phyloP scores from a whole-genome alignment of 2,329 filamentous ascomycete genomes.

The Xylaria sp. region DNA sequence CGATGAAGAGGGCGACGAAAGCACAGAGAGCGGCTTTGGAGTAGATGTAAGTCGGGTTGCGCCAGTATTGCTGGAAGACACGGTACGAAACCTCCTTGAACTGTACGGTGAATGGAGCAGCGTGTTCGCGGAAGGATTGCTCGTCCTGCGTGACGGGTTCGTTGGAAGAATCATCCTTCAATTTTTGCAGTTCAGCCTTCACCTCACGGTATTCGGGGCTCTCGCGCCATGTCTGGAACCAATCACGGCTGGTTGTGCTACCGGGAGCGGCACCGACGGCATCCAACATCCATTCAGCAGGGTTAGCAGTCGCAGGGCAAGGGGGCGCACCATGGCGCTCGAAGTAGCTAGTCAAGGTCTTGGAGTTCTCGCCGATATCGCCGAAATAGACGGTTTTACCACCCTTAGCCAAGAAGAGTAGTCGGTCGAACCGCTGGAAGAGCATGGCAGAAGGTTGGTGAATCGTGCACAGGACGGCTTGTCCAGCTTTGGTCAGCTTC shows the following conservation, averaged over 20 bases:
- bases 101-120: slow-evolving; percentile 77
- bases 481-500: slow-evolving; percentile 88
- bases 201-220: slow-evolving; percentile 59
- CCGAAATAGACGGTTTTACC: slow-evolving; percentile 86
- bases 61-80: slow-evolving; percentile 93
- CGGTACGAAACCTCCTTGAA: slow-evolving; percentile 74
- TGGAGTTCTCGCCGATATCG: slow-evolving; percentile 77
- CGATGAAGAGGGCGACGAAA: slow-evolving; percentile 77
- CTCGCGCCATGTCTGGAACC: slow-evolving; percentile 67
- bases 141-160: slow-evolving; percentile 50
- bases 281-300: slow-evolving; percentile 82
- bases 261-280: slow-evolving; percentile 73
- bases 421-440: slow-evolving; percentile 88
- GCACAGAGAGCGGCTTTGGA: slow-evolving; percentile 78
- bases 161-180: slow-evolving; percentile 62
- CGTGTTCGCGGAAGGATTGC: slow-evolving; percentile 77
- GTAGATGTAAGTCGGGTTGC: slow-evolving; percentile 89
- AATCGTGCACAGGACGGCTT: slow-evolving; percentile 96
- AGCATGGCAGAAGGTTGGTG: slow-evolving; percentile 97
- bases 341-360: slow-evolving; percentile 78
- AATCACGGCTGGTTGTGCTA: slow-evolving; percentile 71
- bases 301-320: slow-evolving; percentile 77
- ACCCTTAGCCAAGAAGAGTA: slow-evolving; percentile 80
- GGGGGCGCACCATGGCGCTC: slow-evolving; percentile 74
- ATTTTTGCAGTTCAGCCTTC: slow-evolving; percentile 66